Evolutionary conservation across 2,329 filamentous ascomycete genomes (phyloP).

Genomic region (Pestalotiopsis sp.): DNA sequence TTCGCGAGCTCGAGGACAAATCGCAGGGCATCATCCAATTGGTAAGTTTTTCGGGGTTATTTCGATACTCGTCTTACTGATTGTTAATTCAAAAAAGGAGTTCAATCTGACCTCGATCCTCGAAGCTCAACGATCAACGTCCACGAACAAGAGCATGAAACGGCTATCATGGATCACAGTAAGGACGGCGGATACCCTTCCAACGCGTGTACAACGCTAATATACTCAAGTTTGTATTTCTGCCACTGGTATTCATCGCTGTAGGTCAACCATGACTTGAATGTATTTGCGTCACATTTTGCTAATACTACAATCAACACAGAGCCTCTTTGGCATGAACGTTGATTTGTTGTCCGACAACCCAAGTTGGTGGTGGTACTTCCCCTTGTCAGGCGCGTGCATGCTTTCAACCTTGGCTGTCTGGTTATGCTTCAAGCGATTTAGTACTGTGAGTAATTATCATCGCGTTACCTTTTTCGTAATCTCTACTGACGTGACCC

Average conservation of each 20-base stretch:
- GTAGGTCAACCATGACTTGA: background rate
- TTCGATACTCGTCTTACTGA: background rate
- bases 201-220: background rate
- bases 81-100: background rate
- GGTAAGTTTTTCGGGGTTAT: background rate
- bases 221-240: background rate
- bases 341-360: background rate
- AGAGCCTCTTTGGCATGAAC: slow-evolving; percentile 1
- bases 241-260: background rate
- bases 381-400: background rate
- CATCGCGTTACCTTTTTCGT: background rate
- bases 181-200: background rate
- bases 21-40: background rate
- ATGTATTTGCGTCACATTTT: too few relatives aligned
- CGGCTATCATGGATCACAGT: background rate
- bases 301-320: background rate
- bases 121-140: background rate
- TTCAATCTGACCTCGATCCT: background rate
- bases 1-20: background rate
- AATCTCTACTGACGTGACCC: background rate
- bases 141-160: background rate
- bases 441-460: background rate
- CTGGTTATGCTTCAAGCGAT: background rate
- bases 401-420: background rate
- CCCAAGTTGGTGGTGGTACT: background rate